phyloP scores from a whole-genome alignment of 805 yeast species.

The Kodamaea kakaduensis region DNA sequence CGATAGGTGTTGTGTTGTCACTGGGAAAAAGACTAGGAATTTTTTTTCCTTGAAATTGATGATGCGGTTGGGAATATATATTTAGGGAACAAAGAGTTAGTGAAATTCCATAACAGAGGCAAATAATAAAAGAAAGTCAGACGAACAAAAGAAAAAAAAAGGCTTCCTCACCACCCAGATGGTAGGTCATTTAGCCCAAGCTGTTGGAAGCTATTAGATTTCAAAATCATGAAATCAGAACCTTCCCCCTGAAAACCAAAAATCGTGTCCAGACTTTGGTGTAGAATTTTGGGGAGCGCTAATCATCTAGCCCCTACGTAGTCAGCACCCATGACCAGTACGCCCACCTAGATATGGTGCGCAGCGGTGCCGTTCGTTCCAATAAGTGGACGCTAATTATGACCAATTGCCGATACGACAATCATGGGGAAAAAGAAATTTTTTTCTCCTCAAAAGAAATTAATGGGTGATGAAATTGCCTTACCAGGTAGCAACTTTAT shows the following conservation, averaged over 20 bases:
- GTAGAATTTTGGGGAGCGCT: too few species aligned
- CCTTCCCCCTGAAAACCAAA: too few species aligned
- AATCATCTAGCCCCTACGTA: too few species aligned
- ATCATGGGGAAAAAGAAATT: constrained; percentile 1
- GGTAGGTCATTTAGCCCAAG: too few species aligned
- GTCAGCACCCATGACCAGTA: too few species aligned
- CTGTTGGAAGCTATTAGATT: too few species aligned
- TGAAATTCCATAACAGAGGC: constrained; percentile 12
- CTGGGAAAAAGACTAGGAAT: constrained; percentile 5
- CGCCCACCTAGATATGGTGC: too few species aligned
- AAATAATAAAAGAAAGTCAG: constrained; percentile 8
- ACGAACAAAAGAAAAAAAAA: constrained; percentile 9
- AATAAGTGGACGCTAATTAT: not conserved
- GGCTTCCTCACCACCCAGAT: too few species aligned
- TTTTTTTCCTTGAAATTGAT: constrained; percentile 4
- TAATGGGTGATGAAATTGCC: not conserved
- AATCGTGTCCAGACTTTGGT: too few species aligned
- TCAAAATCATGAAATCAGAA: too few species aligned
- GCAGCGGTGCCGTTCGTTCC: too few species aligned
- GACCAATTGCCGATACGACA: constrained; percentile 1
- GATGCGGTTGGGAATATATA: constrained; percentile 7
- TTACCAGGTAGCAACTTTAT: not conserved
- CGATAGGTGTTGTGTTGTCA: constrained; percentile 2
- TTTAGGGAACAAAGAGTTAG: constrained; percentile 7
- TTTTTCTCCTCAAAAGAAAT: too few species aligned